Evolutionary conservation across 2,329 filamentous ascomycete genomes (phyloP), one percentile per base, ranked within the genome.

Genomic region (Cercospora sp.): DNA sequence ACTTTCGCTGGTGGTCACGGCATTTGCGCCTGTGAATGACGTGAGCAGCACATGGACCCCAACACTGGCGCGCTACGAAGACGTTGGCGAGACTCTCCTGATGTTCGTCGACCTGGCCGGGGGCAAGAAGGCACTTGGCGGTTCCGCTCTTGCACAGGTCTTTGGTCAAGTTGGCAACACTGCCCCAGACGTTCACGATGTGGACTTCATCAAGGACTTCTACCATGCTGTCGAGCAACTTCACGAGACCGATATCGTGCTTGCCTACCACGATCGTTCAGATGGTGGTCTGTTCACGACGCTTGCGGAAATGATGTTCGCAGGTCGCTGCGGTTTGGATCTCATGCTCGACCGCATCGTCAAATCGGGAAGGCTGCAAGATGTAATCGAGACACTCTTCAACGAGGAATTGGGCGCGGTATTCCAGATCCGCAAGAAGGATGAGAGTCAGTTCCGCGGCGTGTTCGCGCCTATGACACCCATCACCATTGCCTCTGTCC

Each of bases 231-330:
- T 97, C 7, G 86, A 89, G 73, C 84, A 88, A 74, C 81, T 90
- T 2, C 87, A 90, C 73, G 87, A 91, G 72, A 82, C 86, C 30
- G 87, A 86, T 26, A 86, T 91, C 68, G 94, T 98, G 10, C 87
- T 98, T 23, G 94, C 94, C 3, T 98, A 98, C 79, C 95, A 98
- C 79, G 95, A 98, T 80, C 87, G 91, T 58, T 97, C 93, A 0
- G 94, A 98, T 78, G 95, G 94, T 79, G 95, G 95, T 75, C 84
- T 98, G 9, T 88, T 98, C 77, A 95, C 94, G 0, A 94, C 94
- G 5, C 82, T 98, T 36, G 92, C 90, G 2, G 95, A 99, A 81
- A 98, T 98, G 95, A 96, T 97, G 88, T 98, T 98, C 78, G 94
- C 95, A 33, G 95, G 95, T 30, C 91, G 94, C 65, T 96, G 92